Percentiles rank a stretch among this genome's conserved stretches.
These are phyloP conservation scores for Fomitopsis pinicola DNA, from an alignment of 1,284 basidiomycete genomes.

Conservation along the genomic window DNA sequence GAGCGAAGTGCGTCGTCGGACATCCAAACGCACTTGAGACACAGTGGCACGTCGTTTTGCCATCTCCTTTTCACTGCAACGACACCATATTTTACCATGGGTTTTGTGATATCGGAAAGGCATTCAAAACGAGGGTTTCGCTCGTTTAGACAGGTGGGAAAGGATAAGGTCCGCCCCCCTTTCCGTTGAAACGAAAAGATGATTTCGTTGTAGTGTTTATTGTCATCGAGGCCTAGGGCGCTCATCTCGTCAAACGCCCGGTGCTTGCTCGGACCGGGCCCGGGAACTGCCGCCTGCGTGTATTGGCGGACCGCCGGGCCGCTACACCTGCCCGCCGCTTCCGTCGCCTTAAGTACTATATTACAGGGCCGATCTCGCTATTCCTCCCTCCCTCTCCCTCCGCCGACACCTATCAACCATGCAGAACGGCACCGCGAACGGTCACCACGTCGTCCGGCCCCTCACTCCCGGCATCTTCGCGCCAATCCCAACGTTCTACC, in stretches of 20 bases:
- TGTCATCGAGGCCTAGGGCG: neutral
- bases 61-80: neutral
- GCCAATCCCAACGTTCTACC: slow-evolving; percentile 84
- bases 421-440: slow-evolving; percentile 12
- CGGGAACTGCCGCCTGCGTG: neutral
- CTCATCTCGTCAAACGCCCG: neutral
- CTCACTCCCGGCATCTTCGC: slow-evolving; percentile 78
- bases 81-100: too few species aligned
- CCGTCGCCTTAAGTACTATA: slow-evolving; percentile 2
- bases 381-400: neutral
- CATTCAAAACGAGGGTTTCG: too few species aligned
- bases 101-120: too few species aligned
- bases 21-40: neutral
- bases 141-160: too few species aligned
- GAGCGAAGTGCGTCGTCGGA: neutral
- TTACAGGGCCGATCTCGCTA: neutral
- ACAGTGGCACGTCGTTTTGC: too few species aligned
- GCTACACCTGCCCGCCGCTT: neutral
- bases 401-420: neutral
- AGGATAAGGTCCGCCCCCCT: too few species aligned
- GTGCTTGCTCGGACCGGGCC: neutral
- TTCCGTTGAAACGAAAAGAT: too few species aligned
- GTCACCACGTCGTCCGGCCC: slow-evolving; percentile 33
- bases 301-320: slow-evolving; percentile 3
- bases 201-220: too few species aligned